phyloP scores from a whole-genome alignment of 2,329 filamentous ascomycete species.

The Fusarium xyrophilum region DNA sequence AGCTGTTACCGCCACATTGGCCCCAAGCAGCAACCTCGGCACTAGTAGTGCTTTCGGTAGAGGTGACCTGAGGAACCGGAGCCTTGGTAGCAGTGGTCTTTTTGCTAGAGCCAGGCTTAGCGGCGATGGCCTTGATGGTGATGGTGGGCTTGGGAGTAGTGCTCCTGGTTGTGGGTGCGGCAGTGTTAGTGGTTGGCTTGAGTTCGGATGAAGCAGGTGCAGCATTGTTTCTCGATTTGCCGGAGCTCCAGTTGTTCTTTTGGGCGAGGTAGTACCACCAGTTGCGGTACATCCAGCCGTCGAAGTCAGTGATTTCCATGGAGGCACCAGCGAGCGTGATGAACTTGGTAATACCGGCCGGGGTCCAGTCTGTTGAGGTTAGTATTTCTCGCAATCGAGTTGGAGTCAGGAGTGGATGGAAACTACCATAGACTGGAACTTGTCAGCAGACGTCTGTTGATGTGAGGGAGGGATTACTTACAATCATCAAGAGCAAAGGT shows the following conservation, averaged over 20 bases:
- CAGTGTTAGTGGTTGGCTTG: background rate
- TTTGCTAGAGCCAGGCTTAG: background rate
- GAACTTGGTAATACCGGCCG: slow-evolving; percentile 51
- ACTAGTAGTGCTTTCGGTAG: background rate
- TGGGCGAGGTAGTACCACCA: slow-evolving; percentile 51
- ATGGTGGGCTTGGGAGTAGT: background rate
- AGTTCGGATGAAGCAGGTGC: background rate
- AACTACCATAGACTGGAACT: slow-evolving; percentile 24
- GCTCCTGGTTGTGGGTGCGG: background rate
- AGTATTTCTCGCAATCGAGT: background rate
- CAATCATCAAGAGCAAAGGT: slow-evolving; percentile 53
- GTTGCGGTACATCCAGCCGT: slow-evolving; percentile 57
- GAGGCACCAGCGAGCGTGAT: slow-evolving; percentile 55
- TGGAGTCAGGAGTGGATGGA: too few species aligned
- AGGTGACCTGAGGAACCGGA: background rate
- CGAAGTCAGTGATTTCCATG: slow-evolving; percentile 53
- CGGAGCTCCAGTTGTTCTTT: slow-evolving; percentile 36
- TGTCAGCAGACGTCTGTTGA: background rate
- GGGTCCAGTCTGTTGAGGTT: slow-evolving; percentile 50
- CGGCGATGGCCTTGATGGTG: background rate
- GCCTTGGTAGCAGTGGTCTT: background rate
- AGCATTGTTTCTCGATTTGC: background rate
- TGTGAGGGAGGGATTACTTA: background rate
- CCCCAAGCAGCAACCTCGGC: slow-evolving; percentile 5
- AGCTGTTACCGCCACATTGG: slow-evolving; percentile 35